phyloP scores from a whole-genome alignment of 345 rosid genomes.

The Raphanus sativus region DNA sequence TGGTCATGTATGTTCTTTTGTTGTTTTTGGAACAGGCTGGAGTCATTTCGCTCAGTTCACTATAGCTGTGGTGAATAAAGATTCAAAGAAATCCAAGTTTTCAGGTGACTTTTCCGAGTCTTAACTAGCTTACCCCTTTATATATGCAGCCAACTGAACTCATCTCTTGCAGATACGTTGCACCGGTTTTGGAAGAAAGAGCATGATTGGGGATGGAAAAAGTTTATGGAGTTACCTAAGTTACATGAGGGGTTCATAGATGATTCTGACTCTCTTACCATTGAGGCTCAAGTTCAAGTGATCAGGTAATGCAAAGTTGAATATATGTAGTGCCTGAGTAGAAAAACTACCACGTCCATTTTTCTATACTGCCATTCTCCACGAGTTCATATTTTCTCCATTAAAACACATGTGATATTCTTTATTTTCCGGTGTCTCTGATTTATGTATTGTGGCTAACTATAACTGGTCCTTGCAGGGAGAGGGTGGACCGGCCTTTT shows the following conservation, averaged over 20 bases:
- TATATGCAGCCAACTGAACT: constrained; percentile 34
- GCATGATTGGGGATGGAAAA: constrained; percentile 99
- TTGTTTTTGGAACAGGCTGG: constrained; percentile 65
- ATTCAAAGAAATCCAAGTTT: constrained; percentile 78
- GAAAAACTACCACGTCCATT: too few relatives aligned
- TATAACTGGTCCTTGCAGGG: constrained; percentile 50
- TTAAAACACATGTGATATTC: not conserved
- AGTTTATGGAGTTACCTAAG: constrained; percentile 93
- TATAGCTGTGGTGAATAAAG: constrained; percentile 94
- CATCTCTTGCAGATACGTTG: constrained; percentile 67
- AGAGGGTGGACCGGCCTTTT: constrained; percentile 88
- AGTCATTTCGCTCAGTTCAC: constrained; percentile 99
- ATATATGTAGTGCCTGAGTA: too few relatives aligned
- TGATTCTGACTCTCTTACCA: constrained; percentile 74
- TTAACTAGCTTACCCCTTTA: constrained; percentile 1
- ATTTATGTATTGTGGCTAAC: not conserved
- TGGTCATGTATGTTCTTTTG: constrained; percentile 8
- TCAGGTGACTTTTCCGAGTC: constrained; percentile 53
- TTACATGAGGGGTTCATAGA: constrained; percentile 86
- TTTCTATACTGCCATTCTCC: not conserved
- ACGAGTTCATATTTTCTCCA: not conserved
- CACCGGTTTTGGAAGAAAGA: constrained; percentile 99
- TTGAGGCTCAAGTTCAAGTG: constrained; percentile 97
- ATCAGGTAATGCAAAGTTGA: constrained; percentile 73
- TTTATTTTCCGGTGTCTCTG: constrained; percentile 1